phyloP scores from a whole-genome alignment of 2,329 filamentous ascomycete genomes.

The Lecanoromycetidae sp. region DNA sequence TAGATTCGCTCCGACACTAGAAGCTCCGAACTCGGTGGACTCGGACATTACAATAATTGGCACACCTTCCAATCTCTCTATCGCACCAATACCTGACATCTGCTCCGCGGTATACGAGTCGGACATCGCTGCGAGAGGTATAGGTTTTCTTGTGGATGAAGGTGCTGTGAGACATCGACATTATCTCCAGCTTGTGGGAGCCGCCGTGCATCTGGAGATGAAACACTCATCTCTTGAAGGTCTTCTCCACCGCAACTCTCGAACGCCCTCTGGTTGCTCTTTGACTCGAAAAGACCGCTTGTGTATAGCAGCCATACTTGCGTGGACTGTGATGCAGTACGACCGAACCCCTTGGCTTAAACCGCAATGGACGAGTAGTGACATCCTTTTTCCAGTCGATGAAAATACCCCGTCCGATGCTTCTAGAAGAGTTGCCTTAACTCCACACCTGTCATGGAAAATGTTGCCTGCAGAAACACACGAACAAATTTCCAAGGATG shows the following conservation, averaged over 20 bases:
- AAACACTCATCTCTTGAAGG: constrained; percentile 4
- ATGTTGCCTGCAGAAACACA: not conserved
- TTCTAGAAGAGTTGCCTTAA: not conserved
- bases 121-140: not conserved
- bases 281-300: constrained; percentile 14
- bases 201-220: not conserved
- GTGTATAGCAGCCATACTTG: constrained; percentile 17
- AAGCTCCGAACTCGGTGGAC: not conserved
- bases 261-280: not conserved
- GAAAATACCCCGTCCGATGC: not conserved
- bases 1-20: not conserved
- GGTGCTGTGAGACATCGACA: not conserved
- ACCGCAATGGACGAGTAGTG: constrained; percentile 14
- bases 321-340: constrained; percentile 19
- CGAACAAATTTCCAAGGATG: no score
- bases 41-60: not conserved
- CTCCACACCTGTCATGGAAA: constrained; percentile 9
- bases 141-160: constrained; percentile 6
- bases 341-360: constrained; percentile 17
- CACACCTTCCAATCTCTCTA: not conserved
- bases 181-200: not conserved
- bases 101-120: constrained; percentile 4
- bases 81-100: constrained; percentile 4
- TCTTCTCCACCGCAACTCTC: constrained; percentile 2
- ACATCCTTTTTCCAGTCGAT: constrained; percentile 16